Conservation (phyloP, 345 rosid genomes). For the Hevea brasiliensis region DNA sequence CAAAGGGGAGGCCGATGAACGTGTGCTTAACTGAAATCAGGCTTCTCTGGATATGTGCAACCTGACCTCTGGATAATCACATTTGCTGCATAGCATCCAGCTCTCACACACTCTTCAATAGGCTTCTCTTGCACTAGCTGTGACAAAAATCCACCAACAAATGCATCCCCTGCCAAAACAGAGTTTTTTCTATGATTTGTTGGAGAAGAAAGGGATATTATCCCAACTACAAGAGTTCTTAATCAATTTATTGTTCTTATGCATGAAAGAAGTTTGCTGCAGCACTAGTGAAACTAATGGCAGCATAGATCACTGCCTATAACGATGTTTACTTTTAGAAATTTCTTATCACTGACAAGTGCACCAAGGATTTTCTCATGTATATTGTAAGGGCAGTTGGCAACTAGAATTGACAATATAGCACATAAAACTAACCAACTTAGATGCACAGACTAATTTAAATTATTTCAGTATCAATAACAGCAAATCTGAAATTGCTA, state of each 20-base stretch:
- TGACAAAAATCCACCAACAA: slow-evolving; percentile 80
- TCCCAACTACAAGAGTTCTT: background rate
- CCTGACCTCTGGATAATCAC: slow-evolving; percentile 93
- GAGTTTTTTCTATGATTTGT: background rate
- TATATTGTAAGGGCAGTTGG: too few relatives aligned
- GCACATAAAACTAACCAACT: too few relatives aligned
- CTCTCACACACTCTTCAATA: slow-evolving; percentile 73
- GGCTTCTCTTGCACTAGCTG: slow-evolving; percentile 78
- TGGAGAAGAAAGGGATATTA: too few relatives aligned
- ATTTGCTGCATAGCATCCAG: slow-evolving; percentile 78
- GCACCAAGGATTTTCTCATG: background rate
- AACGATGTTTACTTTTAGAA: background rate
- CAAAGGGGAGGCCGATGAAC: too few relatives aligned
- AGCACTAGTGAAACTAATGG: background rate
- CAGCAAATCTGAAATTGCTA: too few relatives aligned
- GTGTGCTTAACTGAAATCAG: slow-evolving; percentile 40
- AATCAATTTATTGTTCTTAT: background rate
- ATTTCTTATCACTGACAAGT: background rate
- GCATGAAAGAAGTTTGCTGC: background rate
- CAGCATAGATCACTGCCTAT: background rate
- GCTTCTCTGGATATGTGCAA: slow-evolving; percentile 79
- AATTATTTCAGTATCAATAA: background rate
- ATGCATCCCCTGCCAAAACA: slow-evolving; percentile 73
- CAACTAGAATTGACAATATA: too few relatives aligned
- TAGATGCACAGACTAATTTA: too few relatives aligned